Base-by-base conservation (phyloP, 805 yeast genomes). In the Kuraishia cidri region DNA sequence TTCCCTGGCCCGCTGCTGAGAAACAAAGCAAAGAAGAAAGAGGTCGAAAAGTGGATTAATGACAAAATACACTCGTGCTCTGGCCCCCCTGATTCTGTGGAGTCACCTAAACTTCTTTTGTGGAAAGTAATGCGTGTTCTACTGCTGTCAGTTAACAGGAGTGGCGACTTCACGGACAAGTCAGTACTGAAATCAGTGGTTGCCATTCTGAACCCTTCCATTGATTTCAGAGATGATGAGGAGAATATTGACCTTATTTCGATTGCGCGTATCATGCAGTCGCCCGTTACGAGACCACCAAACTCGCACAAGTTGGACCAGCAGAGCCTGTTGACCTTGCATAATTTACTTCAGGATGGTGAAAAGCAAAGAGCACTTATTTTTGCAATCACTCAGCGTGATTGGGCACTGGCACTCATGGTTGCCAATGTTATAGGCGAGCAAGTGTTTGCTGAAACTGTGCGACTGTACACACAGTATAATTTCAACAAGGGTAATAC, bases 321-420 rank as follows among this genome's bases (percentile, higher is more conserved):
- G 3, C 17, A 25, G 4, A 50, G 45, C 1, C 32, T 68, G 35
- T 24, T 46, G 33, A 43, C 48, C 26, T 38, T 63, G 38, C 45
- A 54, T 45, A 40, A 52, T 41, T 50, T 62, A 27, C 58, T 76
- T 25, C 77, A 75, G 41, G 54, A 59, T 4, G 96, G 96, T 2
- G 66, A 78, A 36, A 70, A 76, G 16, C 73, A 70, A 10, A 69
- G 64, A 4, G 96, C 95, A 0, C 54, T 87, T 30, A 62, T 67
- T 16, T 58, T 64, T 34, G 77, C 92, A 1, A 50, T 87, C 13
- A 61, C 68, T 2, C 69, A 72, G 33, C 69, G 74, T 7, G 83
- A 84, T 42, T 88, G 84, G 80, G 76, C 90, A 0, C 62, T 87
- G 52, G 81, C 95, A 0, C 55, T 90, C 34, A 50, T 86, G 20